Evolutionary conservation across 2,329 filamentous ascomycete species (phyloP).

Genomic region (Paecilomyces dactylethromorphus): DNA sequence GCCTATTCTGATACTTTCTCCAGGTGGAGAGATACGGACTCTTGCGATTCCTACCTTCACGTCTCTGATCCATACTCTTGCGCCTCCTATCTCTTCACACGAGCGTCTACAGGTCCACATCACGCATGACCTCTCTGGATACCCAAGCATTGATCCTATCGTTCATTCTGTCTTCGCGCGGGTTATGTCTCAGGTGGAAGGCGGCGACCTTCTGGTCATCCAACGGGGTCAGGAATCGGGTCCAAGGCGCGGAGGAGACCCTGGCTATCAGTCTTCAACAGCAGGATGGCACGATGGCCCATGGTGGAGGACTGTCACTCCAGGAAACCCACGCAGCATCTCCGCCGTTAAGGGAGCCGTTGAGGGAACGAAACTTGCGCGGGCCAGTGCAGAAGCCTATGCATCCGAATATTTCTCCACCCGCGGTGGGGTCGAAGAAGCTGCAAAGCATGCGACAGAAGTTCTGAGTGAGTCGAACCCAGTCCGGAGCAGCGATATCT

Average conservation of each 20-base stretch:
- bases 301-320: slow-evolving; percentile 68
- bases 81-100: slow-evolving; percentile 92
- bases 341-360: slow-evolving; percentile 71
- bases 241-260: slow-evolving; percentile 51
- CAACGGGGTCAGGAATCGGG: slow-evolving; percentile 85
- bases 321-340: slow-evolving; percentile 65
- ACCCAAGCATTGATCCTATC: slow-evolving; percentile 87
- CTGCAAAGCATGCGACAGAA: slow-evolving; percentile 72
- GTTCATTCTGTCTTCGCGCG: slow-evolving; percentile 87
- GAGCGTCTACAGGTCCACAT: slow-evolving; percentile 96
- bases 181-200: slow-evolving; percentile 98
- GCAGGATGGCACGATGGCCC: slow-evolving; percentile 84
- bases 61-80: slow-evolving; percentile 88
- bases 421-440: slow-evolving; percentile 71
- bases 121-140: slow-evolving; percentile 89
- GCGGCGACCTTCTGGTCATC: slow-evolving; percentile 87
- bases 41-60: slow-evolving; percentile 92
- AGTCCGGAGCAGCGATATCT: slow-evolving; percentile 87
- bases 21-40: slow-evolving; percentile 79
- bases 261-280: slow-evolving; percentile 16
- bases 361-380: slow-evolving; percentile 85
- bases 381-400: slow-evolving; percentile 83
- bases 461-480: slow-evolving; percentile 78
- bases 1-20: slow-evolving; percentile 4
- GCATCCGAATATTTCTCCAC: slow-evolving; percentile 75